Evolutionary conservation across 495 filamentous ascomycete species (phyloP).

Genomic region (Halenospora varia): DNA sequence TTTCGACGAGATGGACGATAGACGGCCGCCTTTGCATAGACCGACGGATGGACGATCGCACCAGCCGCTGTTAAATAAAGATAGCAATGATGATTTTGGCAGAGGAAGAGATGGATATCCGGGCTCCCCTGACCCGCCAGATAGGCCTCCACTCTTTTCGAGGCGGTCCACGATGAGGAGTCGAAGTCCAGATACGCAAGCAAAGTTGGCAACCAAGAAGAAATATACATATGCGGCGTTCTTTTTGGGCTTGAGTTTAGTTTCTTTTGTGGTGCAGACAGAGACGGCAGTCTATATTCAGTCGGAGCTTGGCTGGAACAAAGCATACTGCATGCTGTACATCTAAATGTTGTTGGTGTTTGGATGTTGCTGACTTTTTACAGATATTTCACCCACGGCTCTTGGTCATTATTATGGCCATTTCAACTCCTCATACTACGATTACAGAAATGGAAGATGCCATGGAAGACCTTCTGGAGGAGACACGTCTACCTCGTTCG

Average conservation of each 20-base stretch:
- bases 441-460: conserved; percentile 56
- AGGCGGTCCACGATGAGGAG: conserved; percentile 29
- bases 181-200: conserved; percentile 36
- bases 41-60: conserved; percentile 48
- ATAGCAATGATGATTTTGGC: conserved; percentile 28
- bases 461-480: conserved; percentile 86
- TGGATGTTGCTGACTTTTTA: conserved; percentile 6
- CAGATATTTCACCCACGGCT: conserved; percentile 89
- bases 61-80: conserved; percentile 48
- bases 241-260: conserved; percentile 74
- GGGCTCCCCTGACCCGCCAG: conserved; percentile 4
- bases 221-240: conserved; percentile 84
- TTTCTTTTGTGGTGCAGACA: conserved; percentile 84
- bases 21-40: conserved; percentile 44
- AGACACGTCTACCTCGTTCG: conserved; percentile 69
- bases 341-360: neutral
- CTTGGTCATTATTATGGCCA: conserved; percentile 87
- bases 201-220: conserved; percentile 57
- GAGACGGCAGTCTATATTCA: conserved; percentile 94
- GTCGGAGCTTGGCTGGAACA: conserved; percentile 83
- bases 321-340: conserved; percentile 96
- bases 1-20: conserved; percentile 31
- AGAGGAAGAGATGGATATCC: conserved; percentile 38
- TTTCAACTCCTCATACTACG: conserved; percentile 76
- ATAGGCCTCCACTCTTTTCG: conserved; percentile 16